phyloP scores from a whole-genome alignment of 23 red algal genomes.

The Gracilaria vermiculophylla region DNA sequence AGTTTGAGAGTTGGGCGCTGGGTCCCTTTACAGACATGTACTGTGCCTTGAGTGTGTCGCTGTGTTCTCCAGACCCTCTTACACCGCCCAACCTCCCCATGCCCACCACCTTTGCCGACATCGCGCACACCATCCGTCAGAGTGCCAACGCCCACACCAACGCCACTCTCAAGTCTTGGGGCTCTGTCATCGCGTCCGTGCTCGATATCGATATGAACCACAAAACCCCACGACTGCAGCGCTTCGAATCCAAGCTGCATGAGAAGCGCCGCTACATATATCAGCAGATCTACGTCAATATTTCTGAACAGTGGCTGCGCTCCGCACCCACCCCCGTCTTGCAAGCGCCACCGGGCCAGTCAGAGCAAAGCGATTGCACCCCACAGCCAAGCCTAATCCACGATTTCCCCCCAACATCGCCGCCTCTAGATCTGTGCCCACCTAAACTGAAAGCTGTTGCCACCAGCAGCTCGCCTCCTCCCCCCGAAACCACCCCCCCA shows the following conservation, averaged over 20 bases:
- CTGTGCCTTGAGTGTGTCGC: constrained; percentile 29
- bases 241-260: constrained; percentile 35
- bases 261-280: constrained; percentile 55
- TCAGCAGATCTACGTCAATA: constrained; percentile 59
- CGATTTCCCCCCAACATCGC: background rate
- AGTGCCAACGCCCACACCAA: constrained; percentile 44
- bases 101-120: background rate
- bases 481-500: background rate
- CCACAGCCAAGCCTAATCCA: background rate
- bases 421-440: background rate
- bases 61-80: constrained; percentile 8
- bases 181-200: constrained; percentile 12
- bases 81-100: background rate
- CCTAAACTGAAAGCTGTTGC: background rate
- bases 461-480: background rate
- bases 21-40: constrained; percentile 52
- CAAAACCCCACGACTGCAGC: background rate
- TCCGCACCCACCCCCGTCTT: background rate
- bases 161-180: constrained; percentile 45
- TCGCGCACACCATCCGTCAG: constrained; percentile 39
- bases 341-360: background rate
- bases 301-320: constrained; percentile 48
- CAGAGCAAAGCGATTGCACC: constrained; percentile 9
- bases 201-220: constrained; percentile 31
- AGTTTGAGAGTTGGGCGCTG: constrained; percentile 65